Base-by-base conservation (phyloP, 306 rosid genomes). In the Hylodesmum podocarpum region DNA sequence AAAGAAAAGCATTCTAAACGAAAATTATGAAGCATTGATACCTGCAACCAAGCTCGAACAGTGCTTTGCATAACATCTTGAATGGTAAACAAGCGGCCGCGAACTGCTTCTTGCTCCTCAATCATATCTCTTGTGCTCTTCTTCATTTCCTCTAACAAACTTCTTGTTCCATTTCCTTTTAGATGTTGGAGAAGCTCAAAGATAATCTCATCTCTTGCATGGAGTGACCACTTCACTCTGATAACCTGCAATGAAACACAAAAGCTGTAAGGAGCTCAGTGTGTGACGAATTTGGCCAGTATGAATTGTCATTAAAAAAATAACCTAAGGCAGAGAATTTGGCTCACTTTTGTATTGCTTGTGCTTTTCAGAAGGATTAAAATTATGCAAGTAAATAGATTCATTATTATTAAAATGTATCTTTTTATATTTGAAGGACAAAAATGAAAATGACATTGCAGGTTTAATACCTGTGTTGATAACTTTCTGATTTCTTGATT, bases 1-100 rank as follows among this genome's bases (percentile, higher is more conserved):
- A 24, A 54, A 4, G 34, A 29, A 57, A 27, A 29, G 9, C 18
- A 33, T 59, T n/a, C 4, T 40, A 66, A 72, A 49, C 72, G 78
- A 16, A 61, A 59, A 50, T 62, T 62, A 57, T 43, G 39, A 31
- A 29, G 49, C 44, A 53, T 33, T 8, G 46, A 37, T 73, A 90
- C 99, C 97, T 96, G 99, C 84, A 96, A 80, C 99, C 99, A 96
- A 63, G 99, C 93, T 25, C 97, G 97, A 70, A 95, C 89, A 6
- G 76, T 92, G 86, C 99, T 92, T 84, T 92, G 97, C 97, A 91
- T 89, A 59, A 95, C 99, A 76, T 95, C 97, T 85, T 95, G 97
- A 84, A 95, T 92, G 68, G 97, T 95, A 73, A 95, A 92, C 71
- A 95, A 80, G 71, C 99, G 97, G 22, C 88, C 97, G 11, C 97